phyloP scores from a whole-genome alignment of 805 yeast genomes.

The Schizosaccharomyces cryophilus region DNA sequence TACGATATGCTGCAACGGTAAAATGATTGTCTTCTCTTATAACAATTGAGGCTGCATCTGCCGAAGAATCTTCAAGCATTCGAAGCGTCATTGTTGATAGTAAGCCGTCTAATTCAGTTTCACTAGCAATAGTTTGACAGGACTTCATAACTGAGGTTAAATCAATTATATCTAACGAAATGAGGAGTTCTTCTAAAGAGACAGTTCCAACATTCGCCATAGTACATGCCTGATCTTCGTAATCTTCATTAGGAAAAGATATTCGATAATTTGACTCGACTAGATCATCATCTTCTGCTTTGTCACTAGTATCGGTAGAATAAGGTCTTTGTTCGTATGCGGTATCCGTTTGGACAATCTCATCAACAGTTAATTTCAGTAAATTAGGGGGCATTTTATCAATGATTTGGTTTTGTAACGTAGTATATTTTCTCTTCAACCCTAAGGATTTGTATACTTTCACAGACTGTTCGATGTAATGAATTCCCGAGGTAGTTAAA shows the following conservation, averaged over 20 bases:
- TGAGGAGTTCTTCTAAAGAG: neutral
- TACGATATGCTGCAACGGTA: conserved; percentile 8
- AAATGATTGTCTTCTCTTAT: conserved; percentile 6
- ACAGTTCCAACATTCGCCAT: neutral
- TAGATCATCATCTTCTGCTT: neutral
- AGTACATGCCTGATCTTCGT: neutral
- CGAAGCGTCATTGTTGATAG: conserved; percentile 8
- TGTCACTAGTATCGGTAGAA: neutral
- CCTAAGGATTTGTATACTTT: neutral
- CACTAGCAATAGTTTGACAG: conserved; percentile 9
- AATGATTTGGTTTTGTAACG: neutral
- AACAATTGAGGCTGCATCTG: conserved; percentile 7
- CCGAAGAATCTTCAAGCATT: conserved; percentile 8
- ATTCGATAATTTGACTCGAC: neutral
- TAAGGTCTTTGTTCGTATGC: neutral
- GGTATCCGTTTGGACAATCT: neutral
- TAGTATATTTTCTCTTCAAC: neutral
- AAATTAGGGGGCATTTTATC: neutral
- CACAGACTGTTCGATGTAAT: neutral
- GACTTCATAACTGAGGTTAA: conserved; percentile 9
- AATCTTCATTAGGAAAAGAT: neutral
- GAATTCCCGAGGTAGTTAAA: neutral
- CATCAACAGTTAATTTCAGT: neutral
- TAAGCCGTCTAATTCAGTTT: conserved; percentile 8
- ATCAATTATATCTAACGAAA: conserved; percentile 9